Conservation (phyloP, 1,139 yeast species). For the Yamadazyma trypodendri region DNA sequence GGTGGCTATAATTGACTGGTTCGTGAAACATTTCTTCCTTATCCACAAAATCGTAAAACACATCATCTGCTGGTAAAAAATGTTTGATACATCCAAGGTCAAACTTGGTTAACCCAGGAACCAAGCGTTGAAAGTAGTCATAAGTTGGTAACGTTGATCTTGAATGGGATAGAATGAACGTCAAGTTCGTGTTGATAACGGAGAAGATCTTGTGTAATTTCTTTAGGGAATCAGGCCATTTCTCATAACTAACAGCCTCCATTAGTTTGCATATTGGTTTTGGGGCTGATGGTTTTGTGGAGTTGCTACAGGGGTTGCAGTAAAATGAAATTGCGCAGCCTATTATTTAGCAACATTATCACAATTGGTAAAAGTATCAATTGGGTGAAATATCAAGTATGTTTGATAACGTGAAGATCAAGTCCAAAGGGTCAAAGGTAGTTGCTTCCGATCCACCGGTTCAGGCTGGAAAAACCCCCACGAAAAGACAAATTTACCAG, state of each 20-base stretch:
- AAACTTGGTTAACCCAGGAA: slow-evolving; percentile 25
- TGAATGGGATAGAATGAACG: slow-evolving; percentile 43
- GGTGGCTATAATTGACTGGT: slow-evolving; percentile 35
- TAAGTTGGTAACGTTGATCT: slow-evolving; percentile 42
- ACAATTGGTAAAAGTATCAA: not conserved
- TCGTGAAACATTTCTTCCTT: slow-evolving; percentile 56
- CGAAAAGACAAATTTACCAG: slow-evolving; percentile 56
- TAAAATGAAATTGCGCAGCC: too few species aligned
- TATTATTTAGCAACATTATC: too few species aligned
- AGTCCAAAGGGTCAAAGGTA: slow-evolving; percentile 33
- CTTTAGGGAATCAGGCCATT: slow-evolving; percentile 16
- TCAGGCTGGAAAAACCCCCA: slow-evolving; percentile 35
- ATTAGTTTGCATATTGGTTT: not conserved
- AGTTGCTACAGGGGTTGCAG: too few species aligned
- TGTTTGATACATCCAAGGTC: slow-evolving; percentile 66
- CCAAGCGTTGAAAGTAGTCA: slow-evolving; percentile 32
- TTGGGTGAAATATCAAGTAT: too few species aligned
- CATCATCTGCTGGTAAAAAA: slow-evolving; percentile 67
- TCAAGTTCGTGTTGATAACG: slow-evolving; percentile 42
- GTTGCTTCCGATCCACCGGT: slow-evolving; percentile 29
- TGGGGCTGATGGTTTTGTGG: too few species aligned
- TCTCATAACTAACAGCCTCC: not conserved
- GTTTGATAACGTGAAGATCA: slow-evolving; percentile 44
- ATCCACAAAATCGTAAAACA: slow-evolving; percentile 68
- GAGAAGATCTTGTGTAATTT: slow-evolving; percentile 24